A percentile compares a stretch with the other conserved stretches of the same genome.
phyloP scores from a whole-genome alignment of 139 green algal genomes.

The Closterium sp. region DNA sequence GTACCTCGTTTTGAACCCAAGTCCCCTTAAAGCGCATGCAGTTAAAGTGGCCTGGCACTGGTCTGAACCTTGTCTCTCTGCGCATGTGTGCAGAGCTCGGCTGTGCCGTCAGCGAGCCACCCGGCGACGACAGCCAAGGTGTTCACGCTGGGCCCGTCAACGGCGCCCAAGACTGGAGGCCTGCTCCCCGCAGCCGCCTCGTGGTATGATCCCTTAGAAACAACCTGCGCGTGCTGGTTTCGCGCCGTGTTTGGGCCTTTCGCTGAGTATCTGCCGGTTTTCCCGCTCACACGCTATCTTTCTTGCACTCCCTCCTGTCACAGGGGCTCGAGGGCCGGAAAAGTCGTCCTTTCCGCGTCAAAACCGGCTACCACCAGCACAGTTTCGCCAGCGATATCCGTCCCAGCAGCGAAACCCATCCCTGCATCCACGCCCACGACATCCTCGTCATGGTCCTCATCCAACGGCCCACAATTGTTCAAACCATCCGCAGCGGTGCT shows the following conservation, averaged over 20 bases:
- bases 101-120: not conserved
- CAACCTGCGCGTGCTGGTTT: not conserved
- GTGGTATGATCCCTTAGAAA: not conserved
- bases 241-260: not conserved
- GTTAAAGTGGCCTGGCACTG: too few relatives aligned
- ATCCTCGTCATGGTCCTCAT: not conserved
- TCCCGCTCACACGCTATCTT: not conserved
- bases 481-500: slow-evolving; percentile 44
- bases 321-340: not conserved
- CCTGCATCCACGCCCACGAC: not conserved
- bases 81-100: not conserved
- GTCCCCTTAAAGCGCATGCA: too few relatives aligned
- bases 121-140: not conserved
- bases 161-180: not conserved
- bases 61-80: too few relatives aligned
- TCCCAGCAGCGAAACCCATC: not conserved
- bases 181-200: not conserved
- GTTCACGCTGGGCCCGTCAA: not conserved
- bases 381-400: not conserved
- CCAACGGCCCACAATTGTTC: not conserved
- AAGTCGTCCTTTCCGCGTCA: not conserved
- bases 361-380: not conserved
- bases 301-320: not conserved
- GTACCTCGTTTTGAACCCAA: not conserved
- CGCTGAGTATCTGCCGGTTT: not conserved